Evolutionary conservation across 148 eudicot species (phyloP), one percentile per base, ranked within the genome.

Genomic region (Vaccinium darrowii): DNA sequence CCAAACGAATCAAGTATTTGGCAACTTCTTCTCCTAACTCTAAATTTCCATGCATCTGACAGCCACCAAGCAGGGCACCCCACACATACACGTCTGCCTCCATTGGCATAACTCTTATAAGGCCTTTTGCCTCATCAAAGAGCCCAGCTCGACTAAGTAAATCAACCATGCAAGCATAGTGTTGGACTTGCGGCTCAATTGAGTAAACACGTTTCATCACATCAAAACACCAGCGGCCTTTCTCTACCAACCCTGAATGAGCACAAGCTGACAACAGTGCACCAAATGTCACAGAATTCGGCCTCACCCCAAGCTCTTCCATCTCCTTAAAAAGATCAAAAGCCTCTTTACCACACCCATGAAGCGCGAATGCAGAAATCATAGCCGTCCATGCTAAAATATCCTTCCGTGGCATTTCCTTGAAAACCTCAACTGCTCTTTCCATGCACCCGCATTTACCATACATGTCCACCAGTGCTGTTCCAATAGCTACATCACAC

Each of bases 301-400:
- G 97, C 89, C 88, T 89, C 82, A 92, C 84, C 27, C 94, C 91
- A 25, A 76, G 84, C 56, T 52, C 71, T 67, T 85, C 92, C 98
- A 95, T 95, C 83, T 91, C 90, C 52, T 56, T 43, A 19, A 94
- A 88, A 80, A 93, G 87, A 82, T 82, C 80, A 67, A 95, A 85
- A 76, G 98, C 98, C 78, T 93, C 91, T 51, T 84, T 85, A 47
- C 91, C 93, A 86, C 84, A 85, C 75, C 94, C 95, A 87, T 94
- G 88, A 82, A 90, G 83, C 0, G 94, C 95, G 83, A 87, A 91
- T 3, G 83, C 93, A 1, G 98, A 94, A 60, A 95, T 93, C 98
- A 95, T 95, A 76, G 98, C 93, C 0, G 97, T 94, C 98, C 98
- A 94, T 9, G 98, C 91, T 76, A 93, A 76, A 85, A 94, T 90